A percentile compares a stretch with the other conserved stretches of the same genome.
phyloP scores from a whole-genome alignment of 78 protist genomes.

The Creolimax fragrantissima region DNA sequence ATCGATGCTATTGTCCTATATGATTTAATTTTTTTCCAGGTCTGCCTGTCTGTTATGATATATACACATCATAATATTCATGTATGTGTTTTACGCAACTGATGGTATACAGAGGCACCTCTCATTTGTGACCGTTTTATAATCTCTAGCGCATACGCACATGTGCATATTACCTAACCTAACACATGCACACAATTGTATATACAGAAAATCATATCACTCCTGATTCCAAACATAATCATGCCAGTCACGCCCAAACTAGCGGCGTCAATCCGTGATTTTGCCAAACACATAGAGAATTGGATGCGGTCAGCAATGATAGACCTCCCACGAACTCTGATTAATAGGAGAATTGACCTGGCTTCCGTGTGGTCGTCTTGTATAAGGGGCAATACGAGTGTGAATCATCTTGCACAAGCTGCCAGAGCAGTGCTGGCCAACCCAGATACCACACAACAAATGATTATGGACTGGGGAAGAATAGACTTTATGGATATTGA shows the following conservation, averaged over 20 bases:
- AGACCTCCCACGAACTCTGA: background rate
- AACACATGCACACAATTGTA: too few relatives aligned
- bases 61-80: too few relatives aligned
- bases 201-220: background rate
- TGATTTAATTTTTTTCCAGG: background rate
- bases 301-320: background rate
- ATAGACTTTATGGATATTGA: background rate
- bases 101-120: too few relatives aligned
- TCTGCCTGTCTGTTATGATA: too few relatives aligned
- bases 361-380: background rate
- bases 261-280: background rate
- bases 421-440: background rate
- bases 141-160: too few relatives aligned
- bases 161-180: too few relatives aligned
- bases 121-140: too few relatives aligned
- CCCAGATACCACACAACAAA: background rate
- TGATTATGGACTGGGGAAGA: background rate
- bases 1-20: background rate
- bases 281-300: background rate
- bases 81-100: too few relatives aligned
- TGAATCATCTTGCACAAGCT: background rate
- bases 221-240: background rate
- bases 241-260: background rate
- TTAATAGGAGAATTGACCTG: background rate
- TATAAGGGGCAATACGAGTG: background rate